phyloP scores from a whole-genome alignment of 768 basidiomycete genomes.

The Leccinum disarticulatum region DNA sequence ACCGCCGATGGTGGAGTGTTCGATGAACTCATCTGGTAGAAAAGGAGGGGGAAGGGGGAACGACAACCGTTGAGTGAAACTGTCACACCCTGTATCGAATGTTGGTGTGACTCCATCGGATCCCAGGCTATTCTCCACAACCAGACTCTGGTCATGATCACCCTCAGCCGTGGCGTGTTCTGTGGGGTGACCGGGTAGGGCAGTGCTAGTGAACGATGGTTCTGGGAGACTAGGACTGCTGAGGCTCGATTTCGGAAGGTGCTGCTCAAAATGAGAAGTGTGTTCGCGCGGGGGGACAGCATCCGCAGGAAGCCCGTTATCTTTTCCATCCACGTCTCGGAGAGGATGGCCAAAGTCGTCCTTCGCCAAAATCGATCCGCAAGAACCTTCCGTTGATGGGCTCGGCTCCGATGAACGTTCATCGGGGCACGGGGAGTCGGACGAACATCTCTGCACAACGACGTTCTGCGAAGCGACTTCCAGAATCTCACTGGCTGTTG shows the following conservation, averaged over 20 bases:
- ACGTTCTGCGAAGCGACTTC: not conserved
- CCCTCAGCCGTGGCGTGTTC: not conserved
- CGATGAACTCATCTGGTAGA: constrained; percentile 5
- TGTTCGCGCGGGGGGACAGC: not conserved
- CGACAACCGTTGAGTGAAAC: constrained; percentile 14
- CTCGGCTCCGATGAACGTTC: too few species aligned
- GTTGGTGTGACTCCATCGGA: not conserved
- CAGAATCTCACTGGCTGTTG: not conserved
- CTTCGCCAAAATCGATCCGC: not conserved
- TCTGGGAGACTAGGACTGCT: not conserved
- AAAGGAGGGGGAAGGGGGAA: constrained; percentile 22
- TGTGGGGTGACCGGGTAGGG: not conserved
- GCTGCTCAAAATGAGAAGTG: not conserved
- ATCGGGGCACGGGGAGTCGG: not conserved
- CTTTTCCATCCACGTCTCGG: not conserved
- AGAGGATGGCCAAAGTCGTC: not conserved
- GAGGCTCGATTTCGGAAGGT: not conserved
- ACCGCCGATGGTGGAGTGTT: not conserved
- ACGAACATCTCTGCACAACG: not conserved
- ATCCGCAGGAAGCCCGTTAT: not conserved
- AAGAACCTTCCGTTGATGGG: not conserved
- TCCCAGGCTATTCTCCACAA: not conserved
- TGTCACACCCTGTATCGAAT: not conserved
- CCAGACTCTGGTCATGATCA: not conserved
- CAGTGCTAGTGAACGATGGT: not conserved